A percentile compares a stretch with the other conserved stretches of the same genome.
Conservation (phyloP, 345 rosid species). For the Moringa oleifera region DNA sequence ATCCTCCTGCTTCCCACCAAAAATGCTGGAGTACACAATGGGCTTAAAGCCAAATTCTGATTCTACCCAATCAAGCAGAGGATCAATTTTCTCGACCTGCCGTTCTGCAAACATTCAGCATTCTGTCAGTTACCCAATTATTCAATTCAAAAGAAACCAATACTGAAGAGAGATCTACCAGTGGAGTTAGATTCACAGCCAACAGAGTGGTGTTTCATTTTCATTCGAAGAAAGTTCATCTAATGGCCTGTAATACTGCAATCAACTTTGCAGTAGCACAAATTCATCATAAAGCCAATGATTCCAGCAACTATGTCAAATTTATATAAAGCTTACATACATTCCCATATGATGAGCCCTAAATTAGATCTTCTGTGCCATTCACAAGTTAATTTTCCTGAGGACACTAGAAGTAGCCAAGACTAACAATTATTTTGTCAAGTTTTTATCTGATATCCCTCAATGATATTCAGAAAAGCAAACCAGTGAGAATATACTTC, state of each 20-base stretch:
- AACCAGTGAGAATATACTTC: no score
- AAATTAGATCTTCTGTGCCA: background rate
- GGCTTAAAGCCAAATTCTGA: slow-evolving; percentile 84
- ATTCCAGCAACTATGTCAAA: no score
- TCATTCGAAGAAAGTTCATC: background rate
- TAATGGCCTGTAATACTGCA: background rate
- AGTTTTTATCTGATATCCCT: no score
- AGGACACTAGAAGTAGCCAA: no score
- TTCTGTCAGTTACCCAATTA: no score
- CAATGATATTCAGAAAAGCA: no score
- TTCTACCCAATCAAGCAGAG: slow-evolving; percentile 75
- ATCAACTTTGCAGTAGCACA: no score
- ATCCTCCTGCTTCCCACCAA: slow-evolving; percentile 86
- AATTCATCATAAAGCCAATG: no score
- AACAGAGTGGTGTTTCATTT: background rate
- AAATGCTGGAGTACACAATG: slow-evolving; percentile 63
- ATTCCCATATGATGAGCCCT: background rate
- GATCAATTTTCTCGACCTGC: slow-evolving; percentile 86
- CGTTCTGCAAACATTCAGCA: slow-evolving; percentile 31
- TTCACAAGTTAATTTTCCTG: background rate
- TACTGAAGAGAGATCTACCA: background rate
- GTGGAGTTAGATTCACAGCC: background rate
- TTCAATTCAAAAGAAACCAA: background rate
- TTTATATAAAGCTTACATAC: no score
- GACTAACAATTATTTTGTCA: no score